Evolutionary conservation across 148 eudicot genomes (phyloP).

Genomic region (Persicaria maculosa): DNA sequence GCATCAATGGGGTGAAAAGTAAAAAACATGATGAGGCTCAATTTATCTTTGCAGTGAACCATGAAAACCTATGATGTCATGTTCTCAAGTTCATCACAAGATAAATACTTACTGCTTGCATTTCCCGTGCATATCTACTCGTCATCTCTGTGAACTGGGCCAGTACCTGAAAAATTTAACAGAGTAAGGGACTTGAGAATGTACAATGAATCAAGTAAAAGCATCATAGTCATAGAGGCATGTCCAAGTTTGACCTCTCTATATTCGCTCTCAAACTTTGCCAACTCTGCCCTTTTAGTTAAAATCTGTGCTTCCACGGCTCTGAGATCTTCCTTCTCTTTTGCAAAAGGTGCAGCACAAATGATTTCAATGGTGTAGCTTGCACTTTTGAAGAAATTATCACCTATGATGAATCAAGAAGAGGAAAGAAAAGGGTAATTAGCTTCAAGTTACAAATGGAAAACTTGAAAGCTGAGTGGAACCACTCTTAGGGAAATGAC

Average conservation of each 20-base stretch:
- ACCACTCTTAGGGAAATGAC: conserved; percentile 10
- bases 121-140: conserved; percentile 77
- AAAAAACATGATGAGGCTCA: background rate
- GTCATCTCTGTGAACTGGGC: conserved; percentile 92
- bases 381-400: conserved; percentile 84
- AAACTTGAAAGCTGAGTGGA: background rate
- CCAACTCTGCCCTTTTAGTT: conserved; percentile 76
- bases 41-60: background rate
- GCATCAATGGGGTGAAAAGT: conserved; percentile 18
- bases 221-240: background rate
- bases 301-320: conserved; percentile 70
- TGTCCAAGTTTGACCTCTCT: conserved; percentile 47
- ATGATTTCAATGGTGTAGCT: conserved; percentile 84
- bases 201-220: conserved; percentile 12
- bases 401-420: conserved; percentile 37
- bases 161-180: conserved; percentile 45
- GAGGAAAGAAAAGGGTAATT: conserved; percentile 9
- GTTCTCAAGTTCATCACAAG: background rate
- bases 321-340: conserved; percentile 77
- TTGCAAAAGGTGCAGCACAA: conserved; percentile 53
- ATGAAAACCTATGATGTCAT: background rate
- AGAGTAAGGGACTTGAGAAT: conserved; percentile 1
- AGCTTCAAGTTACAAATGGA: background rate
- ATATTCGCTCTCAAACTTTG: conserved; percentile 87
- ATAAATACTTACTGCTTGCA: conserved; percentile 61